Conservation (phyloP, 345 rosid species). For the Durio zibethinus region DNA sequence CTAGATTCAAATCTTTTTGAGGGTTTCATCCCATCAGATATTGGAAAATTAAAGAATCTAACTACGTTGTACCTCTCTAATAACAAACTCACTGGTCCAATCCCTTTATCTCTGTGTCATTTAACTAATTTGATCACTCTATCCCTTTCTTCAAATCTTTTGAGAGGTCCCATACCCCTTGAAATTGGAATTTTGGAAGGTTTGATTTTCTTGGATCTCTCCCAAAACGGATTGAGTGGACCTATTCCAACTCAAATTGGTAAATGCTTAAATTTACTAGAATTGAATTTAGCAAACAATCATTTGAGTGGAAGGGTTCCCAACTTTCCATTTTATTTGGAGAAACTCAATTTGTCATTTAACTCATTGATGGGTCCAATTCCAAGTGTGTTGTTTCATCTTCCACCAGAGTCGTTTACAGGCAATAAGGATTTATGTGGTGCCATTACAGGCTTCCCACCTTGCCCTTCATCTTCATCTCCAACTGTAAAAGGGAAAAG, state of each 20-base stretch:
- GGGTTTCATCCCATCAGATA: not conserved
- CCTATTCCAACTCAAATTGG: conserved; percentile 3
- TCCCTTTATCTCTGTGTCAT: not conserved
- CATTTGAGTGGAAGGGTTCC: not conserved
- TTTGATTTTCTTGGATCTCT: not conserved
- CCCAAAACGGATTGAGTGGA: not conserved
- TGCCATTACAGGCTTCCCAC: not conserved
- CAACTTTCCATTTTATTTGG: not conserved
- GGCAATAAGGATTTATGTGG: not conserved
- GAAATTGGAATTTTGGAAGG: not conserved
- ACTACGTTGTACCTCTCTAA: not conserved
- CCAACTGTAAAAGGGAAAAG: too few relatives aligned
- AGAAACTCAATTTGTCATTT: not conserved
- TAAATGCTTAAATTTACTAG: not conserved
- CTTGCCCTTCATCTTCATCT: not conserved
- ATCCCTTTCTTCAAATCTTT: not conserved
- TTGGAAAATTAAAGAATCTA: not conserved
- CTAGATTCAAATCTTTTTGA: not conserved
- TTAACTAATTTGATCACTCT: not conserved
- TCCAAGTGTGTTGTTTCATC: not conserved
- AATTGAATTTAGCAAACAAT: not conserved
- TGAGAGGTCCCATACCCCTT: not conserved
- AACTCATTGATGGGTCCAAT: not conserved
- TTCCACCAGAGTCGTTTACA: not conserved
- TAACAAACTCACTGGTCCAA: not conserved